Conservation (phyloP, 2,329 filamentous ascomycete species). For the Alternaria triticina region DNA sequence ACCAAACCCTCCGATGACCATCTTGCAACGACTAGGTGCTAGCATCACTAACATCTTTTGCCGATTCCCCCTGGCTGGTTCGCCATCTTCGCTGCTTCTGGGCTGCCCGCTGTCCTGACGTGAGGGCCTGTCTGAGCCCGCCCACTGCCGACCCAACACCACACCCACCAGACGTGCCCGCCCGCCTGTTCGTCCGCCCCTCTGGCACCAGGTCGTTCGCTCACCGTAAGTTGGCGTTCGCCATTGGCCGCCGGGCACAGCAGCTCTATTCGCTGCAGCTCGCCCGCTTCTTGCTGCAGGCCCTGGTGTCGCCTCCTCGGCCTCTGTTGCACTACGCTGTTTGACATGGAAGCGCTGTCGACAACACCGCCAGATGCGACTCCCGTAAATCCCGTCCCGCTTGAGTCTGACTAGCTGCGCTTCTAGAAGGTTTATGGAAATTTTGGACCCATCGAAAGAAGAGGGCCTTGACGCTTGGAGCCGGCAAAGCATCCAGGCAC, state of each 20-base stretch:
- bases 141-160: not conserved
- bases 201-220: slow-evolving; percentile 1
- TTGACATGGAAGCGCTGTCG: slow-evolving; percentile 32
- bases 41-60: not conserved
- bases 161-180: not conserved
- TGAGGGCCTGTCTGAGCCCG: not conserved
- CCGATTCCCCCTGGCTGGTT: slow-evolving; percentile 1
- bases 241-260: slow-evolving; percentile 15
- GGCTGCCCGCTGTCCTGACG: not conserved
- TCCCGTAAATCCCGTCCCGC: slow-evolving; percentile 34
- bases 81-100: not conserved
- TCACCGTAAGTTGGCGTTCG: slow-evolving; percentile 14
- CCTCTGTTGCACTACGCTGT: slow-evolving; percentile 30
- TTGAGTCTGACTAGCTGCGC: slow-evolving; percentile 36
- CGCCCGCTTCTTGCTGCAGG: slow-evolving; percentile 9
- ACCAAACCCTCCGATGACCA: slow-evolving; percentile 23
- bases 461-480: slow-evolving; percentile 20
- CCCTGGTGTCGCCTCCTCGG: slow-evolving; percentile 7
- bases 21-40: not conserved
- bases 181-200: slow-evolving; percentile 22
- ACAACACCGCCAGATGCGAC: slow-evolving; percentile 25
- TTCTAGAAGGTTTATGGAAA: slow-evolving; percentile 49
- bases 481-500: slow-evolving; percentile 17
- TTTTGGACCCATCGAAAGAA: slow-evolving; percentile 34
- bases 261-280: slow-evolving; percentile 8